phyloP scores from a whole-genome alignment of 1,284 basidiomycete genomes.

The Marasmius oreades region DNA sequence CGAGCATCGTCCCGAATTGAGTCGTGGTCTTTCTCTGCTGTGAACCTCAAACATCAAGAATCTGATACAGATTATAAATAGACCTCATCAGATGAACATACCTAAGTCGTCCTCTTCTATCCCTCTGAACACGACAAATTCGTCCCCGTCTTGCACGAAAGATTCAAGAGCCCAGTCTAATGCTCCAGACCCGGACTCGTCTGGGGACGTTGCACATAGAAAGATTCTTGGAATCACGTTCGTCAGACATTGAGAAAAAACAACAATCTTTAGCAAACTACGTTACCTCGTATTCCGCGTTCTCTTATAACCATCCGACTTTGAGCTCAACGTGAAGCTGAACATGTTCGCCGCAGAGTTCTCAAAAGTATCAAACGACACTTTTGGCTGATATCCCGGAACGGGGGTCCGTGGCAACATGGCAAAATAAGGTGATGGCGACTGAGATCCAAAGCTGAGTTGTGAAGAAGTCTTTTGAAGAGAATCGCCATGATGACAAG shows the following conservation, averaged over 20 bases:
- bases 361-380: slow-evolving; percentile 83
- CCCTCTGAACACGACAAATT: slow-evolving; percentile 89
- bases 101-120: slow-evolving; percentile 83
- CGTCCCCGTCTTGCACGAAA: slow-evolving; percentile 90
- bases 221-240: slow-evolving; percentile 52
- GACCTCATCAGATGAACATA: no score
- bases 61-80: no score
- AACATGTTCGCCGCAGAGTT: slow-evolving; percentile 71
- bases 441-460: no score
- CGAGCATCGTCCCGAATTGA: slow-evolving; percentile 86
- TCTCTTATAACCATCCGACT: slow-evolving; percentile 79
- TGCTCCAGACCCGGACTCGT: slow-evolving; percentile 83
- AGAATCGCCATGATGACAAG: neutral
- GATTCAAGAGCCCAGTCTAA: slow-evolving; percentile 88
- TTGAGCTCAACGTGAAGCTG: slow-evolving; percentile 75
- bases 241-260: neutral
- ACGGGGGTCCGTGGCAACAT: slow-evolving; percentile 11
- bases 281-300: slow-evolving; percentile 67
- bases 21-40: slow-evolving; percentile 74
- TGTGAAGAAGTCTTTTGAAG: neutral
- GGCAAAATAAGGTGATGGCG: neutral
- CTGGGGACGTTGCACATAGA: slow-evolving; percentile 85
- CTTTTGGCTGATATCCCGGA: slow-evolving; percentile 60
- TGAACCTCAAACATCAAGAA: no score
- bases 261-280: neutral